Base-by-base conservation (phyloP, 1,139 yeast species). In the Candida smagusa region DNA sequence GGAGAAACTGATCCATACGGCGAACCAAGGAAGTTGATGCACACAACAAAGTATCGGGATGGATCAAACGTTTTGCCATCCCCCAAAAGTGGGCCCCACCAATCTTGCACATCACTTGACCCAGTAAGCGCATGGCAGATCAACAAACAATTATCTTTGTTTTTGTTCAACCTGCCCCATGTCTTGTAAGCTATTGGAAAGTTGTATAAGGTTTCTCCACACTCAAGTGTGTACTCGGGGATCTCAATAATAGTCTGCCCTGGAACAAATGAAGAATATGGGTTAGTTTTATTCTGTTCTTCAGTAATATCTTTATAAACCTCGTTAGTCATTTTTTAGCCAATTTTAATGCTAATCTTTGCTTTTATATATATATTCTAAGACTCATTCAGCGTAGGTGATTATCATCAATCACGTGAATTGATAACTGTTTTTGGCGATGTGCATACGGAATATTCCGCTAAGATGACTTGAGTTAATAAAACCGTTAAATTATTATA, bases 21-120 rank as follows among this genome's bases (percentile, higher is more conserved):
- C 1, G 96, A 87, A 0, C 98, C 98, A 44, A 94, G 71, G 27
- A 95, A 82, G 58, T 92, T 92, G 42, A 92, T 66, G 59, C 98
- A 92, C 9, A 92, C 72, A 33, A 92, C 79, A 58, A 87, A 88
- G 59, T 83, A 92, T 47, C 86, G 74, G 1, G 89, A 72, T 0
- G 97, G 95, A 61, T 92, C 98, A 61, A 92, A 89, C 1, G 97
- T 95, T 48, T 84, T 76, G 19, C 80, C 85, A 4, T 82, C 77
- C 0, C 98, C 98, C 33, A 92, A 66, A 25, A 92, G 64, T 0
- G 98, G 97, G 0, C 97, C 97, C 98, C 98, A 87, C 98, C 98
- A 92, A 56, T 92, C 98, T 33, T 84, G 77, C 12, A 90, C 96
- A 56, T 92, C 98, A 0, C 96, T 77, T 0, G 96, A 87, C 0